Conservation (phyloP, 768 basidiomycete genomes). For the Lactarius hengduanensis region DNA sequence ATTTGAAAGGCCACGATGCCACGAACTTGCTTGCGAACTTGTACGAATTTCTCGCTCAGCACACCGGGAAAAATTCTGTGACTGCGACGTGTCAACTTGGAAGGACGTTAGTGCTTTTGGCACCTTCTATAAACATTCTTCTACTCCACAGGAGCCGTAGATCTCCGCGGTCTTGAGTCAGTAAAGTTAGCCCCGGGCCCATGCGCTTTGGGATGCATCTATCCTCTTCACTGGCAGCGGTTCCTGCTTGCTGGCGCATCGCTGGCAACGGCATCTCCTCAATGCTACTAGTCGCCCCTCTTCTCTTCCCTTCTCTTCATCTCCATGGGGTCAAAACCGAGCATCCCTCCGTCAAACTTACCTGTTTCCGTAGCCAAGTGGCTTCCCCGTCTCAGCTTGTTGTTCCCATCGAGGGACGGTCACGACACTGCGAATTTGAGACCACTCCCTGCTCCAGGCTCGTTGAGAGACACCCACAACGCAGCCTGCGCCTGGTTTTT, state of each 20-base stretch:
- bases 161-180: neutral
- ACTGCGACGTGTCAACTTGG: neutral
- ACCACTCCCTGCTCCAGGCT: constrained; percentile 5
- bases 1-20: neutral
- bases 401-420: neutral
- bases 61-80: neutral
- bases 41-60: neutral
- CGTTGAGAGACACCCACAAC: constrained; percentile 26
- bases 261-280: neutral
- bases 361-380: constrained; percentile 9
- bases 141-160: neutral
- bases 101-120: neutral
- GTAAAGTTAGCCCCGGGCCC: neutral
- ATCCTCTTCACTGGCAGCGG: neutral
- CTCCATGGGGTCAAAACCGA: constrained; percentile 1
- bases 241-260: neutral
- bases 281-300: neutral
- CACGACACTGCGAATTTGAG: neutral
- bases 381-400: constrained; percentile 8
- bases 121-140: neutral
- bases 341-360: neutral
- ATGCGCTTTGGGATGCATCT: neutral
- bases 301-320: no score
- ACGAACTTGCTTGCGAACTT: neutral
- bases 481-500: constrained; percentile 41